Evolutionary conservation across 2,329 filamentous ascomycete genomes (phyloP).

Genomic region (Xylaria hypoxylon): DNA sequence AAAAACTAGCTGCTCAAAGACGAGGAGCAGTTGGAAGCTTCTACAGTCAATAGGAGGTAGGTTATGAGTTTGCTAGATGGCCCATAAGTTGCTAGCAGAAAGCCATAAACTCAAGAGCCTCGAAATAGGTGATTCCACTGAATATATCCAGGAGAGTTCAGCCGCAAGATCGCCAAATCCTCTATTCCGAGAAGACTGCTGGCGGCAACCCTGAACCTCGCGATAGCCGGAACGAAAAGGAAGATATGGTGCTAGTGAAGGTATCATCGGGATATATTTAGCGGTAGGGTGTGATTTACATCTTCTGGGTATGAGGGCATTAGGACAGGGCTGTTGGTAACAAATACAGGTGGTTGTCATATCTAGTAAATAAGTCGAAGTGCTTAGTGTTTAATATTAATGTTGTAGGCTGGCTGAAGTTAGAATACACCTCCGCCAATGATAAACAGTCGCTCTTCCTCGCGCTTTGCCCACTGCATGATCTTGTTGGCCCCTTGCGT

Average conservation of each 20-base stretch:
- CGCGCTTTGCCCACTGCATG: conserved; percentile 88
- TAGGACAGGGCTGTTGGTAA: not conserved
- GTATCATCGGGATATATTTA: not conserved
- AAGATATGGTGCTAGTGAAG: not conserved
- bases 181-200: not conserved
- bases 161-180: not conserved
- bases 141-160: not conserved
- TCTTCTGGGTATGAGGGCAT: not conserved
- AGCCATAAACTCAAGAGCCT: too few species aligned
- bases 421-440: conserved; percentile 93
- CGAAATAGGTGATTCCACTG: not conserved
- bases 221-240: not conserved
- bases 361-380: not conserved
- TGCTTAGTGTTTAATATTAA: not conserved
- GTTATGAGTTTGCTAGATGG: not conserved
- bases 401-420: conserved; percentile 18
- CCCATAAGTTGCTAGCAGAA: too few species aligned
- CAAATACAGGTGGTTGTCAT: not conserved
- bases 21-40: not conserved
- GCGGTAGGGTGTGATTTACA: not conserved
- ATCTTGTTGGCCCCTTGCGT: conserved; percentile 90
- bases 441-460: conserved; percentile 95
- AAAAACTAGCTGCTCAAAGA: not conserved
- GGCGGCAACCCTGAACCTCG: not conserved
- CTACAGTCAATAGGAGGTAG: not conserved